phyloP scores from a whole-genome alignment of 768 basidiomycete species.

The Termitomyces sp. region DNA sequence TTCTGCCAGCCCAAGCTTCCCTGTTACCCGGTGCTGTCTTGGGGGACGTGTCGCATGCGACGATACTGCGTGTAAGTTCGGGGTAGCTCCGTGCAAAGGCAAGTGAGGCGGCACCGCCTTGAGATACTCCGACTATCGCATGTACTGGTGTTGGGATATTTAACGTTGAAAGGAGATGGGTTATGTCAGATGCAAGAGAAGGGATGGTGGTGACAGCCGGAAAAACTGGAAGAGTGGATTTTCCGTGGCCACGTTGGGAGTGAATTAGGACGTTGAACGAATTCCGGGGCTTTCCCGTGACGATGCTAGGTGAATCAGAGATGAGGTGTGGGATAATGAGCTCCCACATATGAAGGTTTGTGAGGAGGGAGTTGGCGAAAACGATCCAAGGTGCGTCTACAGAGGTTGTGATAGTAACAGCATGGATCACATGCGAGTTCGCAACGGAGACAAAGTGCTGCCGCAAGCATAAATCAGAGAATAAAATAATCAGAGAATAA shows the following conservation, averaged over 20 bases:
- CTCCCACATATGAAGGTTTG: constrained; percentile 43
- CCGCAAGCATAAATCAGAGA: neutral
- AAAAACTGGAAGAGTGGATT: constrained; percentile 28
- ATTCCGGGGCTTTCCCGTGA: constrained; percentile 14
- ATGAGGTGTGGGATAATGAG: constrained; percentile 36
- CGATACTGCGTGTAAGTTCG: constrained; percentile 28
- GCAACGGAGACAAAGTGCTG: constrained; percentile 36
- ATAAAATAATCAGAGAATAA: neutral
- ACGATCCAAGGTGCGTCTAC: constrained; percentile 44
- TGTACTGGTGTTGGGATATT: constrained; percentile 33
- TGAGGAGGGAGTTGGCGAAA: constrained; percentile 45
- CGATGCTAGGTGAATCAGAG: constrained; percentile 11
- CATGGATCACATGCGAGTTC: constrained; percentile 30
- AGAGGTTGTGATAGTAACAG: constrained; percentile 31
- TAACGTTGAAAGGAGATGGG: constrained; percentile 27
- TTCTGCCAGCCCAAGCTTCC: constrained; percentile 44
- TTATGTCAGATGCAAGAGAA: constrained; percentile 40
- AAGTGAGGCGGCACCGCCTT: constrained; percentile 47
- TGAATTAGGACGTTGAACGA: constrained; percentile 43
- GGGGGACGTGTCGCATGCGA: constrained; percentile 44
- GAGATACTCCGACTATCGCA: constrained; percentile 45
- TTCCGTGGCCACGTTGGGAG: constrained; percentile 48
- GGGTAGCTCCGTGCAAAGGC: constrained; percentile 35
- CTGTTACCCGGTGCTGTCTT: constrained; percentile 39
- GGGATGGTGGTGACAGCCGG: constrained; percentile 30